Conservation (phyloP, 495 filamentous ascomycete genomes). For the Penicillium odoratum region DNA sequence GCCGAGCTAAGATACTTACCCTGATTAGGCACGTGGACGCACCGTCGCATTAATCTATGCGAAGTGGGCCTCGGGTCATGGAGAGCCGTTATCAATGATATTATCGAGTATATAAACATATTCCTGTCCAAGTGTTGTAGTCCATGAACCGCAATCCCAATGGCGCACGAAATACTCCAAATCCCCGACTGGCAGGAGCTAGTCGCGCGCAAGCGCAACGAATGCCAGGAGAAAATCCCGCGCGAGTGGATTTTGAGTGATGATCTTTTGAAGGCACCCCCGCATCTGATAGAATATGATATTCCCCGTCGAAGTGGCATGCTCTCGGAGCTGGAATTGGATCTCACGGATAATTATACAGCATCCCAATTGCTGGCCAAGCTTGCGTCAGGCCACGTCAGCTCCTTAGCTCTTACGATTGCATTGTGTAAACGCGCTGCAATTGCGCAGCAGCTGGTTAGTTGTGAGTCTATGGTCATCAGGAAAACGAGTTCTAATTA, state of each 20-base stretch:
- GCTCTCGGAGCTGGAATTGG: slow-evolving; percentile 10
- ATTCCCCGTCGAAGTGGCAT: slow-evolving; percentile 6
- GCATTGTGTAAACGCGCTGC: slow-evolving; percentile 7
- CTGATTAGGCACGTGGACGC: slow-evolving; percentile 32
- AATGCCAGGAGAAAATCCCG: slow-evolving; percentile 30
- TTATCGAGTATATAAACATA: not conserved
- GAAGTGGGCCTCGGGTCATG: not conserved
- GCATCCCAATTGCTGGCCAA: slow-evolving; percentile 9
- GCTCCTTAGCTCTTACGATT: slow-evolving; percentile 1
- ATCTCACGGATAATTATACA: slow-evolving; percentile 21
- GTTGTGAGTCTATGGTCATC: slow-evolving; percentile 22
- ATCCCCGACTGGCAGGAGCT: slow-evolving; percentile 24
- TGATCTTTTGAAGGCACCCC: slow-evolving; percentile 3
- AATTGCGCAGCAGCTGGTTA: slow-evolving; percentile 18
- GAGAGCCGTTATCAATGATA: not conserved
- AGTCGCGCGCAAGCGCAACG: slow-evolving; percentile 23
- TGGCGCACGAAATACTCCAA: slow-evolving; percentile 5
- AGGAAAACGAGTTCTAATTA: slow-evolving; percentile 38
- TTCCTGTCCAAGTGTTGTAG: not conserved
- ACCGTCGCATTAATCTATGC: not conserved
- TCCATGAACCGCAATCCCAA: not conserved
- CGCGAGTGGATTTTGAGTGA: slow-evolving; percentile 26
- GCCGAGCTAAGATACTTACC: slow-evolving; percentile 8
- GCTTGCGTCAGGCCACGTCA: slow-evolving; percentile 11
- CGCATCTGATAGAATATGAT: slow-evolving; percentile 20